Evolutionary conservation across 345 rosid genomes (phyloP), one percentile per base, ranked within the genome.

Genomic region (Aurinia saxatilis): DNA sequence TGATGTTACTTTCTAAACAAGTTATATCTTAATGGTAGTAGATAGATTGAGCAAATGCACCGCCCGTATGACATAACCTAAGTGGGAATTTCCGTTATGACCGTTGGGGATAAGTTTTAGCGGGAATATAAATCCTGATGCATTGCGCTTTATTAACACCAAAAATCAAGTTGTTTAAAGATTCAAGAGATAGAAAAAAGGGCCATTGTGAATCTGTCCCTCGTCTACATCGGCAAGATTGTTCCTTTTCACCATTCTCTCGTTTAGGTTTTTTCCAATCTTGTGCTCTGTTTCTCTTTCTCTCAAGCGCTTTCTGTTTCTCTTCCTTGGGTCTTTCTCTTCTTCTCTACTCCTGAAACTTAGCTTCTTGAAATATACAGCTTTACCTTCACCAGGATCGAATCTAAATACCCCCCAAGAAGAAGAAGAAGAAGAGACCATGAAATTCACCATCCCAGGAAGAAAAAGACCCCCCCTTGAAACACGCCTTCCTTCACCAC

Each of bases 61-160:
- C n/a, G n/a, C n/a, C n/a, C 7, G 6, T 27, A 1, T 27, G 0
- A 27, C 31, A 27, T 27, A 27, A 27, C 31, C 6, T 5, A 27
- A 27, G 5, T 5, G 7, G 31, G 5, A 27, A 27, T 27, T 46
- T 56, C 65, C 2, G 65, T 67, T 57, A 48, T 57, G 57, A 21
- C 64, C 57, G 71, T 66, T 66, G 27, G 14, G 8, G 17, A 38
- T 38, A 3, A 29, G 3, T 47, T 37, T 36, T 13, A 29, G 64
- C 63, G 71, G 47, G 50, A 50, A 39, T 27, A 39, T 27, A 38
- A 6, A 46, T 60, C 15, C 2, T n/a, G n/a, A n/a, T n/a, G n/a
- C n/a, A n/a, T n/a, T n/a, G n/a, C n/a, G n/a, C n/a, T n/a, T n/a
- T n/a, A n/a, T n/a, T n/a, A n/a, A n/a, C n/a, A n/a, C n/a, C n/a